phyloP scores from a whole-genome alignment of 495 filamentous ascomycete genomes.

The Lasiosphaeria hispida region DNA sequence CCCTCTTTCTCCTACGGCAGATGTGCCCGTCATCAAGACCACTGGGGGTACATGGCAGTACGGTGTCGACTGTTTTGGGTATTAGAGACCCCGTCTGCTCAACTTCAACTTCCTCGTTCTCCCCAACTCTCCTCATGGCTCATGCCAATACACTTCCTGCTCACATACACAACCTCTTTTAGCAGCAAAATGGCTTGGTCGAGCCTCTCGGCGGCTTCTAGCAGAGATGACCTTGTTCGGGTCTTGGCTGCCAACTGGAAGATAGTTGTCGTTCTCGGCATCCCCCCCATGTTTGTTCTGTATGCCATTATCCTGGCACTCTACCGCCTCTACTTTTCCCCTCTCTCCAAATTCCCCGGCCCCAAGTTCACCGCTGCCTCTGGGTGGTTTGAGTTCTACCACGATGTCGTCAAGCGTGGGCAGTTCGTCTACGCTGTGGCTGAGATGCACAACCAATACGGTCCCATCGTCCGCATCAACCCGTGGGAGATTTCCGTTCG shows the following conservation, averaged over 20 bases:
- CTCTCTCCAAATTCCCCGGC: constrained; percentile 48
- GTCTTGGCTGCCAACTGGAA: neutral
- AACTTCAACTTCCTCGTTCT: too few relatives aligned
- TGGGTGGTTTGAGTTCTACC: constrained; percentile 46
- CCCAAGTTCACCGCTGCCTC: constrained; percentile 51
- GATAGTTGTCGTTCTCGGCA: neutral
- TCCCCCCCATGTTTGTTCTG: neutral
- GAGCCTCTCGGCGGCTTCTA: too few relatives aligned
- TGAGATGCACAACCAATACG: constrained; percentile 7
- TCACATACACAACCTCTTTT: neutral
- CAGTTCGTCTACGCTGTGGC: neutral
- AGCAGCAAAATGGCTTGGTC: neutral
- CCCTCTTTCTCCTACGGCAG: neutral
- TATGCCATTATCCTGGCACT: neutral
- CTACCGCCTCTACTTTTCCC: constrained; percentile 39
- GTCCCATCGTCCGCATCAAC: neutral
- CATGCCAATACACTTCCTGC: neutral
- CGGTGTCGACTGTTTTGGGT: neutral
- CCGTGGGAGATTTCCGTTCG: neutral
- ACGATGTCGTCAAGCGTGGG: constrained; percentile 7
- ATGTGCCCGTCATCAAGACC: neutral
- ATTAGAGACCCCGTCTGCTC: neutral
- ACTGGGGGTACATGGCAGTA: neutral
- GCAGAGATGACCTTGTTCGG: neutral
- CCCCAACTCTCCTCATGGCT: neutral